Evolutionary conservation across 768 basidiomycete genomes (phyloP).

Genomic region (button mushroom (Agaricus bisporus)): DNA sequence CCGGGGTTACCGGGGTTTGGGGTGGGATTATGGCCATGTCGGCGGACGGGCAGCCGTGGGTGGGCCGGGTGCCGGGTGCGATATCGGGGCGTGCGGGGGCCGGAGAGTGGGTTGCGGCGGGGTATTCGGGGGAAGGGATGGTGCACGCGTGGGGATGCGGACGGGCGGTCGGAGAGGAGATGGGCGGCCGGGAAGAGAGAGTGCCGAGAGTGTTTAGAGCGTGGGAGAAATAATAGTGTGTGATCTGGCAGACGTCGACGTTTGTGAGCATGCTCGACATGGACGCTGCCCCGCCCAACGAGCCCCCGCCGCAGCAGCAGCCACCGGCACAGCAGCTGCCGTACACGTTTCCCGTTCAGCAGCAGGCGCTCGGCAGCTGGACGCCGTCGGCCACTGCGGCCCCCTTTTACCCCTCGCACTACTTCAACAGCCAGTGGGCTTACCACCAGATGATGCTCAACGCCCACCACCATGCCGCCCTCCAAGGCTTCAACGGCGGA

Average conservation of each 20-base stretch:
- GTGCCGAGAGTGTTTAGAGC: constrained; percentile 47
- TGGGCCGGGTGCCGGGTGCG: constrained; percentile 50
- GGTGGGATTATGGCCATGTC: constrained; percentile 60
- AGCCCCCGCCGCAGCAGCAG: constrained; percentile 25
- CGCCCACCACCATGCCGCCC: constrained; percentile 47
- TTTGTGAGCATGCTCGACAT: constrained; percentile 31
- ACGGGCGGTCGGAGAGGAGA: constrained; percentile 53
- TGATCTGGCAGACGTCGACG: constrained; percentile 31
- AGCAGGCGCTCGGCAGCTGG: constrained; percentile 67
- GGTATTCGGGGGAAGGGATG: constrained; percentile 73
- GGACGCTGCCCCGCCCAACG: constrained; percentile 62
- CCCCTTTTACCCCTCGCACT: constrained; percentile 77
- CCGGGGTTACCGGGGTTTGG: no score
- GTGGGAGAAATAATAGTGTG: constrained; percentile 39
- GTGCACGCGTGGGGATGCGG: constrained; percentile 62
- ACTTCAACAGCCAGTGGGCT: constrained; percentile 76
- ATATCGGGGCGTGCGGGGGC: constrained; percentile 35
- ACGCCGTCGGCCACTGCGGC: constrained; percentile 58
- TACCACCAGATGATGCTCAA: constrained; percentile 91
- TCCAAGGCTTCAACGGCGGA: constrained; percentile 63
- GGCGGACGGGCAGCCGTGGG: constrained; percentile 61
- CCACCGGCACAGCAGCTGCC: constrained; percentile 25
- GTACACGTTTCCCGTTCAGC: constrained; percentile 68
- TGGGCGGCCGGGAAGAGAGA: constrained; percentile 35
- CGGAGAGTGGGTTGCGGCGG: constrained; percentile 70